Evolutionary conservation across 2,329 filamentous ascomycete genomes (phyloP).

Genomic region (Trichoderma endophyticum): DNA sequence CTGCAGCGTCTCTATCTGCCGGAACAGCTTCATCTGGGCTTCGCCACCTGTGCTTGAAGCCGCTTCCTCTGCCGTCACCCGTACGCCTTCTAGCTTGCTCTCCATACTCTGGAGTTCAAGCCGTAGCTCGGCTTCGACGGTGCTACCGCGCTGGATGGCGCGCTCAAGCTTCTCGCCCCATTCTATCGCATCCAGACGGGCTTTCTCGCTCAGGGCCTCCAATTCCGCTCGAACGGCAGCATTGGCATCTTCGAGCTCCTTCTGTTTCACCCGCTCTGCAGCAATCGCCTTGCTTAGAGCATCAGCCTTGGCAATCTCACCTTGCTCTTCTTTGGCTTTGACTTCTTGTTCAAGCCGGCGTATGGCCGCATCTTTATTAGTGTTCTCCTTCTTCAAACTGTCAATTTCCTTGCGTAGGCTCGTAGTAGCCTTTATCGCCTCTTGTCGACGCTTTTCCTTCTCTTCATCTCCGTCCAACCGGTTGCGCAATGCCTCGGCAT

Average conservation of each 20-base stretch:
- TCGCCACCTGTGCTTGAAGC: slow-evolving; percentile 79
- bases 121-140: slow-evolving; percentile 73
- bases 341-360: slow-evolving; percentile 67
- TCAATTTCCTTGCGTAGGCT: slow-evolving; percentile 41
- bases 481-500: slow-evolving; percentile 46
- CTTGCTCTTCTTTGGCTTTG: slow-evolving; percentile 61
- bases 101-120: slow-evolving; percentile 76
- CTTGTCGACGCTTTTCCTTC: slow-evolving; percentile 52
- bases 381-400: slow-evolving; percentile 49
- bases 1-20: slow-evolving; percentile 93
- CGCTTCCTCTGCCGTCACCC: slow-evolving; percentile 81
- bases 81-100: slow-evolving; percentile 83
- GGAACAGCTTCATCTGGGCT: slow-evolving; percentile 80
- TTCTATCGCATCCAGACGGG: slow-evolving; percentile 65
- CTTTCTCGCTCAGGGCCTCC: slow-evolving; percentile 67
- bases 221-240: slow-evolving; percentile 74
- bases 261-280: slow-evolving; percentile 56
- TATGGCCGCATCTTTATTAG: slow-evolving; percentile 61
- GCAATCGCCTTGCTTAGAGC: slow-evolving; percentile 66
- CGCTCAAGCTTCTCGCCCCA: slow-evolving; percentile 70
- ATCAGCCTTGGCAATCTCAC: slow-evolving; percentile 63
- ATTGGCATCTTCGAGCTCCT: slow-evolving; percentile 55
- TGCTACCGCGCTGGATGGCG: slow-evolving; percentile 65
- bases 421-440: slow-evolving; percentile 52
- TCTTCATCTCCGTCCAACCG: slow-evolving; percentile 50